These are phyloP conservation scores for Aureobasidium subglaciale DNA, from an alignment of 2,329 filamentous ascomycete genomes.

Conservation along the genomic window DNA sequence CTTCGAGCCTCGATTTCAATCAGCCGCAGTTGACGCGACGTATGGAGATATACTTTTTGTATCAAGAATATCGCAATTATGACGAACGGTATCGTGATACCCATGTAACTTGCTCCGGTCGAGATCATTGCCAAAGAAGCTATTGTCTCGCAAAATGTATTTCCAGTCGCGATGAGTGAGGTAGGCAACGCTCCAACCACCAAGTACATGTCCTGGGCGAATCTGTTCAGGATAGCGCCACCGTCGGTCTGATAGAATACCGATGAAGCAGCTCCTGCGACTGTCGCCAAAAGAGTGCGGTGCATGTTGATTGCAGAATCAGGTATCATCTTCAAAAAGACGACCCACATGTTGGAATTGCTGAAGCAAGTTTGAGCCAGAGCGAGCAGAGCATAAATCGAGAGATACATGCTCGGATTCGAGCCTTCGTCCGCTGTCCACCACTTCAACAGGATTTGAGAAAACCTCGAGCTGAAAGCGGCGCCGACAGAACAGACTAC, in stretches of 20 bases:
- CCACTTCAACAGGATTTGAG: neutral
- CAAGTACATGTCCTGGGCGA: neutral
- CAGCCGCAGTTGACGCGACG: constrained; percentile 43
- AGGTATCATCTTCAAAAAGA: constrained; percentile 12
- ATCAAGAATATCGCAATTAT: constrained; percentile 13
- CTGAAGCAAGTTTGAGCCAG: neutral
- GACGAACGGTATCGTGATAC: constrained; percentile 34
- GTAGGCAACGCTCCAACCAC: constrained; percentile 33
- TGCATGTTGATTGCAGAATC: constrained; percentile 23
- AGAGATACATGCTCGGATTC: constrained; percentile 21
- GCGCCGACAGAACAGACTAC: neutral
- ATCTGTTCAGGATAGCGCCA: constrained; percentile 34
- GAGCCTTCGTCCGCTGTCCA: constrained; percentile 30
- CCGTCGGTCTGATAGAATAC: constrained; percentile 38
- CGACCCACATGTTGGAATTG: neutral
- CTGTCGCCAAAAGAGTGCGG: constrained; percentile 24
- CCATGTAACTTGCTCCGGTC: constrained; percentile 32
- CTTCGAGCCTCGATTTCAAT: constrained; percentile 47
- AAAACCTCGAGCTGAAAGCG: neutral
- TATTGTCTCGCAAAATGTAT: constrained; percentile 24
- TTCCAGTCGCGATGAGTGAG: constrained; percentile 23
- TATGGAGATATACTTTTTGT: constrained; percentile 37
- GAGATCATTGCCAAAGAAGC: neutral
- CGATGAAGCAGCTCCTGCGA: constrained; percentile 21
- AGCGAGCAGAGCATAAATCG: neutral